Percentiles rank a stretch among this genome's conserved stretches.
phyloP scores from a whole-genome alignment of 1,139 yeast species.

The Hansenula anomala region DNA sequence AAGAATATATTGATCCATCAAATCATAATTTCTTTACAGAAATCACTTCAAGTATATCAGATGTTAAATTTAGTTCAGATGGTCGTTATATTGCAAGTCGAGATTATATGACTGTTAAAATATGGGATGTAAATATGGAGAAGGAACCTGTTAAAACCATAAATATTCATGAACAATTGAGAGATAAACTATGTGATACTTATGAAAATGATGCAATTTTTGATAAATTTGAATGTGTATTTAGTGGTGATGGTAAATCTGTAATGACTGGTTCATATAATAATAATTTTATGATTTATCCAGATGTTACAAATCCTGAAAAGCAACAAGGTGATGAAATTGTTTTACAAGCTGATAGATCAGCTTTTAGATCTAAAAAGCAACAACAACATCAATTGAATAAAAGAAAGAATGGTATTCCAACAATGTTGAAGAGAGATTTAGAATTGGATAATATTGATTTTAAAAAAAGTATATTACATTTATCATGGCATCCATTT shows the following conservation, averaged over 20 bases:
- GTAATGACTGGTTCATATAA: slow-evolving; percentile 98
- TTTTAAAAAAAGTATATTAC: slow-evolving; percentile 91
- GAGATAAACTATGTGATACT: slow-evolving; percentile 92
- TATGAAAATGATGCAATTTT: slow-evolving; percentile 98
- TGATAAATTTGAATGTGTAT: slow-evolving; percentile 96
- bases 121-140: slow-evolving; percentile 99
- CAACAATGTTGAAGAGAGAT: slow-evolving; percentile 36
- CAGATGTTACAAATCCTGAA: slow-evolving; percentile 53
- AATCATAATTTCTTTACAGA: slow-evolving; percentile 96
- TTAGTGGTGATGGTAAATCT: slow-evolving; percentile 87
- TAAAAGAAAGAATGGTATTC: slow-evolving; percentile 22
- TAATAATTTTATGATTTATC: slow-evolving; percentile 95
- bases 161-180: slow-evolving; percentile 90
- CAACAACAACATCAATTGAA: slow-evolving; percentile 21
- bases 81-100: slow-evolving; percentile 94
- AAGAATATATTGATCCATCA: slow-evolving; percentile 89
- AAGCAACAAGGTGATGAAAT: slow-evolving; percentile 58
- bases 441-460: slow-evolving; percentile 79
- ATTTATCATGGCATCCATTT: slow-evolving; percentile 96
- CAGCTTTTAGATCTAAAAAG: slow-evolving; percentile 86
- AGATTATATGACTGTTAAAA: slow-evolving; percentile 95
- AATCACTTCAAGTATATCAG: slow-evolving; percentile 91
- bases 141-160: slow-evolving; percentile 90
- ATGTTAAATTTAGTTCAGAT: slow-evolving; percentile 86
- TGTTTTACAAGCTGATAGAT: slow-evolving; percentile 93